Evolutionary conservation across 2,329 filamentous ascomycete genomes (phyloP), one percentile per base, ranked within the genome.

Genomic region (Diaporthe citriasiana): DNA sequence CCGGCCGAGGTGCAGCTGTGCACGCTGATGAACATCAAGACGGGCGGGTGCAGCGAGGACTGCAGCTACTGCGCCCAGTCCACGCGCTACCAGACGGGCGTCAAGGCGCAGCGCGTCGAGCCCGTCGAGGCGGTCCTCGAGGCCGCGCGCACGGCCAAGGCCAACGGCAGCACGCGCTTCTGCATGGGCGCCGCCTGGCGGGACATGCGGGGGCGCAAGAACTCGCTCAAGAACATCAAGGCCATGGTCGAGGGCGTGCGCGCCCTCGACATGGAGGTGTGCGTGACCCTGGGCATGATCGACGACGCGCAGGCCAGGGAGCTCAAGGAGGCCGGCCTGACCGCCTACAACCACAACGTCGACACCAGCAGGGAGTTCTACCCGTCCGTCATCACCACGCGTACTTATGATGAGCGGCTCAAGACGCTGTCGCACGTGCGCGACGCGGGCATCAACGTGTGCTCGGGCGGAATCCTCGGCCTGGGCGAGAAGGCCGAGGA

Each of bases 11-110:
- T 98, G 76, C 95, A 98, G 84, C 93, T 97, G 84, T 98, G 95
- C 86, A 98, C 95, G 0, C 88, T 98, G 74, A 97, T 97, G 94
- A 97, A 97, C 87, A 98, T 98, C 87, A 98, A 98, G 82, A 97
- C 94, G 12, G 95, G 95, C 71, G 95, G 95, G 63, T 98, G 95
- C 84, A 95, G 91, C 78, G 95, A 97, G 83, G 95, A 98, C 84
- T 98, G 95, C 85, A 94, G 93, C 33, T 98, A 98, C 89, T 97
- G 95, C 83, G 94, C 95, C 3, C 95, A 97, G 83, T 95, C 95
- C 6, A 95, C 94, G 8, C 92, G 94, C 35, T 93, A 97, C 88
- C 84, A 89, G 74, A 92, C 95, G 5, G 94, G 94, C 10, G 88
- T 97, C 42, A 90, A 94, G 80, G 93, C 95, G 15, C 94, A 93